These are phyloP conservation scores for Aureobasidium vineae DNA, from an alignment of 2,329 filamentous ascomycete species.

Conservation along the genomic window DNA sequence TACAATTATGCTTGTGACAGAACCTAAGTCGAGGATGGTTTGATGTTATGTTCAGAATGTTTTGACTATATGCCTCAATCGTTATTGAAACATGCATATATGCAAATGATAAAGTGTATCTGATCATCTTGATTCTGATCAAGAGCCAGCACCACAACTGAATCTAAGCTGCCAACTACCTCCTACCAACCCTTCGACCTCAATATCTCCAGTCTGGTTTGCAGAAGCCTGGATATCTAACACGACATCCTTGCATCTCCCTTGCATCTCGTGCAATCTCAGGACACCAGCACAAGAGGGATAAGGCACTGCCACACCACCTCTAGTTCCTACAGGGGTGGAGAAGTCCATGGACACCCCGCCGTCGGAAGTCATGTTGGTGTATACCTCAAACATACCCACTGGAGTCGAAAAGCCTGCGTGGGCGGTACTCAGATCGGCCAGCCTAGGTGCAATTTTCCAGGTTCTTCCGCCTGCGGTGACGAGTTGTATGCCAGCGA, in stretches of 20 bases:
- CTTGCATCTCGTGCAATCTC: slow-evolving; percentile 24
- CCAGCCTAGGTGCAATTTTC: slow-evolving; percentile 27
- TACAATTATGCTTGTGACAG: too few relatives aligned
- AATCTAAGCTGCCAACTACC: slow-evolving; percentile 28
- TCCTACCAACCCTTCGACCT: slow-evolving; percentile 26
- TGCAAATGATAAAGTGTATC: neutral
- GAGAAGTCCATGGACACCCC: slow-evolving; percentile 21
- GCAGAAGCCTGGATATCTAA: slow-evolving; percentile 22
- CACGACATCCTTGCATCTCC: slow-evolving; percentile 22
- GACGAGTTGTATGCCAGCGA: slow-evolving; percentile 45
- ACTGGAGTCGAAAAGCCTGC: slow-evolving; percentile 23
- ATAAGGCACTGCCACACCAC: slow-evolving; percentile 26
- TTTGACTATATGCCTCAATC: too few relatives aligned
- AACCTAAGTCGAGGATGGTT: too few relatives aligned
- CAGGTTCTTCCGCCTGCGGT: slow-evolving; percentile 30
- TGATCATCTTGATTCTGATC: neutral
- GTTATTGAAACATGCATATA: neutral
- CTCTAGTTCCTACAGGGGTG: slow-evolving; percentile 17
- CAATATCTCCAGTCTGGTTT: slow-evolving; percentile 25
- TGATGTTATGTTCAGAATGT: too few relatives aligned
- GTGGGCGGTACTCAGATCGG: slow-evolving; percentile 19
- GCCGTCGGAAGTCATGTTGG: slow-evolving; percentile 22
- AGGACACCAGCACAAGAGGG: slow-evolving; percentile 27
- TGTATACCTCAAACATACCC: slow-evolving; percentile 25
- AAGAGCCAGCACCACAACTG: slow-evolving; percentile 2